Evolutionary conservation across 306 rosid species (phyloP).

Genomic region (Nissolia schottii): DNA sequence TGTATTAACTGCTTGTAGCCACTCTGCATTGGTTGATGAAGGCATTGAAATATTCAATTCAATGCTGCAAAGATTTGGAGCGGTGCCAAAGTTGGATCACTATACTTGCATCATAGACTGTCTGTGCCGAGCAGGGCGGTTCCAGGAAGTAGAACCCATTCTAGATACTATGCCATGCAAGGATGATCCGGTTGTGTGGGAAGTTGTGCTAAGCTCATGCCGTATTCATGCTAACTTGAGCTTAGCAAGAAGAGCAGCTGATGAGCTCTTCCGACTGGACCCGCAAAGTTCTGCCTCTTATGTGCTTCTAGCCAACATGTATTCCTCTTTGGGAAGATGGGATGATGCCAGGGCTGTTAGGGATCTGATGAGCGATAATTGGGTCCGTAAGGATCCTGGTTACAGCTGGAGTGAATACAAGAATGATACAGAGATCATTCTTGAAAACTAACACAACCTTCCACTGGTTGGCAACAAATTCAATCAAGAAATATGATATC

Average conservation of each 20-base stretch:
- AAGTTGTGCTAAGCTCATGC: conserved; percentile 77
- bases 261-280: conserved; percentile 57
- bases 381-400: conserved; percentile 60
- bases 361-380: conserved; percentile 56
- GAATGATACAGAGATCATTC: conserved; percentile 19
- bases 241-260: conserved; percentile 65
- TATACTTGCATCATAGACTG: conserved; percentile 73
- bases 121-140: conserved; percentile 66
- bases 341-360: conserved; percentile 65
- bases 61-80: conserved; percentile 50
- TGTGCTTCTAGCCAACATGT: conserved; percentile 75
- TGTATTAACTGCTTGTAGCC: conserved; percentile 76
- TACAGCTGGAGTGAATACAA: conserved; percentile 60
- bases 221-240: conserved; percentile 57
- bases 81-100: conserved; percentile 56
- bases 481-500: background rate
- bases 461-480: background rate
- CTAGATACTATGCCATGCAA: conserved; percentile 58
- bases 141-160: conserved; percentile 59
- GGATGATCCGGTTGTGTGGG: conserved; percentile 80
- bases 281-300: conserved; percentile 56
- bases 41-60: conserved; percentile 64
- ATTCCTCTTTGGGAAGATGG: conserved; percentile 83
- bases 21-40: conserved; percentile 66
- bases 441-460: conserved; percentile 13